Percentiles rank a stretch among this genome's conserved stretches.
These are phyloP conservation scores for Coleophoma eucalyptorum DNA, from an alignment of 2,329 filamentous ascomycete species.

Conservation along the genomic window DNA sequence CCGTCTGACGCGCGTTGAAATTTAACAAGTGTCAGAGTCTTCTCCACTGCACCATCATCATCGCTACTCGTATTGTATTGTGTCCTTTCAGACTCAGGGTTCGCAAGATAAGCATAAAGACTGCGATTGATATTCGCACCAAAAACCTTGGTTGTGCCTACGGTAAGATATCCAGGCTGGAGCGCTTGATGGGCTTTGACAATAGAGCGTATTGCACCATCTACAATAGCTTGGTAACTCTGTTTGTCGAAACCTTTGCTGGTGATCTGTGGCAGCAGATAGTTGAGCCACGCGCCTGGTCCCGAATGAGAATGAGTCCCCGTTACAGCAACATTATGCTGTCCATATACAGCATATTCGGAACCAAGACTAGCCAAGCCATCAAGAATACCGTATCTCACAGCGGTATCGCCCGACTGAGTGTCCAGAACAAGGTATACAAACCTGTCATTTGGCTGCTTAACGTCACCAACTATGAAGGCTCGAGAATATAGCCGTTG, in stretches of 20 bases:
- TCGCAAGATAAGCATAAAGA: slow-evolving; percentile 81
- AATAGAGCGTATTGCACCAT: slow-evolving; percentile 80
- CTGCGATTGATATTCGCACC: slow-evolving; percentile 88
- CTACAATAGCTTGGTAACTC: slow-evolving; percentile 84
- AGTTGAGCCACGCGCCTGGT: slow-evolving; percentile 91
- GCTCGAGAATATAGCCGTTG: slow-evolving; percentile 86
- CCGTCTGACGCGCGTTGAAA: slow-evolving; percentile 72
- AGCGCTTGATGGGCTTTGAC: slow-evolving; percentile 73
- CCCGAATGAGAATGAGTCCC: slow-evolving; percentile 93
- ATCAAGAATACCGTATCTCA: slow-evolving; percentile 82
- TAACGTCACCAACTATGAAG: slow-evolving; percentile 75
- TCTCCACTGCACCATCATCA: slow-evolving; percentile 59
- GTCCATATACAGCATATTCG: slow-evolving; percentile 70
- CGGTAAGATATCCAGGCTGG: slow-evolving; percentile 60
- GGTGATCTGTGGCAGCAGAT: slow-evolving; percentile 87
- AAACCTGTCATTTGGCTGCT: slow-evolving; percentile 66
- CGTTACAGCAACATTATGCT: slow-evolving; percentile 82
- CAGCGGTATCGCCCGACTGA: slow-evolving; percentile 82
- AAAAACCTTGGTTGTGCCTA: slow-evolving; percentile 65
- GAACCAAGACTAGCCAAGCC: slow-evolving; percentile 65
- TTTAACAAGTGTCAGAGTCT: slow-evolving; percentile 73
- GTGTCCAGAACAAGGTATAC: slow-evolving; percentile 87
- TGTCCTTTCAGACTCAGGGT: slow-evolving; percentile 71
- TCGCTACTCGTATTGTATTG: slow-evolving; percentile 56
- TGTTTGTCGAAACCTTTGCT: slow-evolving; percentile 82